Evolutionary conservation across 1,139 yeast species (phyloP).

Genomic region (Sugiyamaella paludigena): DNA sequence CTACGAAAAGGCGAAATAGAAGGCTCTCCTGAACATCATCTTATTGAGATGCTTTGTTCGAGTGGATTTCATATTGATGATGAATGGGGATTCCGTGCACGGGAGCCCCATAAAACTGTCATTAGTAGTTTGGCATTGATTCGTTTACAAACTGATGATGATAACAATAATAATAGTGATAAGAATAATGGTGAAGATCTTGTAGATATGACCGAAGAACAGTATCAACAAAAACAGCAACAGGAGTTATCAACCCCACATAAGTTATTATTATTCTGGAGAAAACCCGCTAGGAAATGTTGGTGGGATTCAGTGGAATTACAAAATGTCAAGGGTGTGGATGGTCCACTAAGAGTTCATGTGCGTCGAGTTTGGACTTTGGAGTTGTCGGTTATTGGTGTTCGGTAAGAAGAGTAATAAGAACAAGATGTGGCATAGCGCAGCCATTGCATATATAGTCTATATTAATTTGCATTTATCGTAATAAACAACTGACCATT

Average conservation of each 20-base stretch:
- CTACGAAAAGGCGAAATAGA: constrained; percentile 46
- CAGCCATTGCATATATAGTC: neutral
- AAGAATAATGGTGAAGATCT: constrained; percentile 13
- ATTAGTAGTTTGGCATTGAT: constrained; percentile 82
- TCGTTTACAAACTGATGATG: constrained; percentile 42
- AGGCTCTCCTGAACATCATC: constrained; percentile 93
- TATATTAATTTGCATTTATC: too few relatives aligned
- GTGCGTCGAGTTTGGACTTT: constrained; percentile 83
- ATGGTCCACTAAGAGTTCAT: constrained; percentile 54
- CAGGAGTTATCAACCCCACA: constrained; percentile 48
- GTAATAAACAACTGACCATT: too few relatives aligned
- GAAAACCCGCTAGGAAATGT: constrained; percentile 97
- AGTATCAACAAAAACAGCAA: neutral
- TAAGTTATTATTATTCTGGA: constrained; percentile 87
- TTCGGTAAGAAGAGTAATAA: constrained; percentile 1
- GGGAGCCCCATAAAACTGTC: constrained; percentile 84
- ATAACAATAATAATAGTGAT: neutral
- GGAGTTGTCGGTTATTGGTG: constrained; percentile 50
- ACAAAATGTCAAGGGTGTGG: constrained; percentile 50
- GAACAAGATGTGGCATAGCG: neutral
- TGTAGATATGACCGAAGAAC: constrained; percentile 31
- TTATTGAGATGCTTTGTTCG: constrained; percentile 90
- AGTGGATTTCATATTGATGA: constrained; percentile 75
- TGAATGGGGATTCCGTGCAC: constrained; percentile 81
- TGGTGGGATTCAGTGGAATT: constrained; percentile 84